Base-by-base conservation (phyloP, 768 basidiomycete genomes). In the Tulasnella sp. region DNA sequence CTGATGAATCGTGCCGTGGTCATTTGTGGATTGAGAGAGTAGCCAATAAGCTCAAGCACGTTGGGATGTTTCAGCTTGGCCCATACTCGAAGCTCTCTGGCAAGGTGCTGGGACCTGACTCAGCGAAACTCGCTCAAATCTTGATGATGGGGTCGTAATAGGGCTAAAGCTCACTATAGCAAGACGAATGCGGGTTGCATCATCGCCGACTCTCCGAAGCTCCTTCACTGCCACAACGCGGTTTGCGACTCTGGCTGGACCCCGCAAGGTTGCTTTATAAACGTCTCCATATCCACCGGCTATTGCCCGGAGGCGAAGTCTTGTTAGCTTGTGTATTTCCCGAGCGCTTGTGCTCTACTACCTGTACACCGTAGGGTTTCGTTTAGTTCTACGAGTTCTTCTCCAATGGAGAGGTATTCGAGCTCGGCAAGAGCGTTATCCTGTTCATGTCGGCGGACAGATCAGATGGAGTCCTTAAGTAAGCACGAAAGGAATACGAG, bases 281-380 rank as follows among this genome's bases (percentile, higher is more conserved):
- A 69, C 64, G 64, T 69, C 64, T 16, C 64, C 64, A 69, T 69
- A 69, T 9, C 64, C 31, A 18, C 64, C 64, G 16, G 64, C 64
- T 69, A 37, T 14, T 34, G n/a, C 9, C 37, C 37, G 37, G 16
- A 8, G n/a, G 14, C 64, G 9, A 34, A 28, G 64, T 69, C 34
- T 12, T 18, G 11, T 69, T 69, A 69, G 64, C 64, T 14, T 0
- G 11, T n/a, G 54, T 5, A 24, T 7, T 24, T 1, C n/a, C 24
- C 24, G 24, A 24, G 54, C 54, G 54, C 54, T 24, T 24, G 22
- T n/a, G 24, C 0, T 54, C 24, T n/a, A n/a, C n/a, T 54, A 54
- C 54, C 54, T 54, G 54, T 54, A 54, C 54, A 54, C 24, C 9
- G 54, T 1, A 54, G 54, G 8, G 54, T 5, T 8, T 54, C 54